phyloP scores from a whole-genome alignment of 352 stramenopile genomes.

The Pythium aquatile region DNA sequence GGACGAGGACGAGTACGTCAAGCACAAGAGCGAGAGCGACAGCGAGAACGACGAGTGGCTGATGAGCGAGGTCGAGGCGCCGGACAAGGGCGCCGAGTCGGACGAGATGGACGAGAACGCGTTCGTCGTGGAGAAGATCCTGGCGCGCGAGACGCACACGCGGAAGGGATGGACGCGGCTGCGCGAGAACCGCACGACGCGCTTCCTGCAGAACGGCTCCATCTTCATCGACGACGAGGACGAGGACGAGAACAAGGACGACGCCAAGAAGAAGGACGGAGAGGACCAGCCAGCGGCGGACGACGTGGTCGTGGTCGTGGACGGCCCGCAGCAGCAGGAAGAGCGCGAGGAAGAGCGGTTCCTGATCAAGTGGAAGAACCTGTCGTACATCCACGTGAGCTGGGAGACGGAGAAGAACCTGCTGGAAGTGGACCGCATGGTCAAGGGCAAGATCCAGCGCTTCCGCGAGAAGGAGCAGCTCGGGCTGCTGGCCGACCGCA shows the following conservation, averaged over 20 bases:
- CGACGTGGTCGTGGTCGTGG: conserved; percentile 24
- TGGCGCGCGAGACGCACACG: conserved; percentile 77
- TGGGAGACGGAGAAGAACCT: conserved; percentile 88
- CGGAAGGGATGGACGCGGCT: conserved; percentile 77
- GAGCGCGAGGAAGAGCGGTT: conserved; percentile 69
- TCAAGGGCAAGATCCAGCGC: conserved; percentile 85
- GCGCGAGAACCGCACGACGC: conserved; percentile 67
- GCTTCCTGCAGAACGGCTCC: conserved; percentile 75
- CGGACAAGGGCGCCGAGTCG: conserved; percentile 16
- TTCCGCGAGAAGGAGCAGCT: conserved; percentile 77
- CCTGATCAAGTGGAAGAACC: conserved; percentile 88
- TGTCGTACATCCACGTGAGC: conserved; percentile 89
- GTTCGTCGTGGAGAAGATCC: conserved; percentile 84
- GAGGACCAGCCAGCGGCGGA: conserved; percentile 7
- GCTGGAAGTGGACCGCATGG: conserved; percentile 80
- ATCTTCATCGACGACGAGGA: conserved; percentile 76
- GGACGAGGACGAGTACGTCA: conserved; percentile 18
- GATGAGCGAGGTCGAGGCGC: conserved; percentile 4
- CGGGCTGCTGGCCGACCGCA: conserved; percentile 41
- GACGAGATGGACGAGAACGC: conserved; percentile 53
- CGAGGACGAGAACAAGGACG: conserved; percentile 18
- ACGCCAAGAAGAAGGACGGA: background rate
- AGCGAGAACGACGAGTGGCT: conserved; percentile 5
- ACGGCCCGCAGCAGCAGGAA: conserved; percentile 25
- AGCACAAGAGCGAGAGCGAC: conserved; percentile 15